Percentiles rank a stretch among this genome's conserved stretches.
Conservation (phyloP, 805 yeast species). For the Blastobotrys americana region DNA sequence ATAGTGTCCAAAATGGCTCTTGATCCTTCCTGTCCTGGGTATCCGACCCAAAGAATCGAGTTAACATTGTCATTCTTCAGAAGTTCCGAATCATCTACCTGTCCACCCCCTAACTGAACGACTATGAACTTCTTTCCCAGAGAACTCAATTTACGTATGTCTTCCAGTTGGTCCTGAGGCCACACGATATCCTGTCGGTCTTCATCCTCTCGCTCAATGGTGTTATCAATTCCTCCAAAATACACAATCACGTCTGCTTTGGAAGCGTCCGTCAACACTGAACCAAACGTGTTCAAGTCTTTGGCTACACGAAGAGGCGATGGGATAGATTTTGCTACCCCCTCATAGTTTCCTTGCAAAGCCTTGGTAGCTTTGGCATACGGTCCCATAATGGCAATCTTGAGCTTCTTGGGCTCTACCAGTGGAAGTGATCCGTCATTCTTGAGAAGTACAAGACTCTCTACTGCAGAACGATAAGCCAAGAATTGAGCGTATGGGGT, state of each 20-base stretch:
- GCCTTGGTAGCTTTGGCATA: conserved; percentile 10
- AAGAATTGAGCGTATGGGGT: conserved; percentile 6
- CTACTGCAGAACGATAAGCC: conserved; percentile 10
- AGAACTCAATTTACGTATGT: conserved; percentile 2
- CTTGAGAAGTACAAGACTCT: conserved; percentile 10
- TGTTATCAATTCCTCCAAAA: conserved; percentile 12
- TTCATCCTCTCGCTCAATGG: conserved; percentile 11
- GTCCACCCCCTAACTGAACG: conserved; percentile 15
- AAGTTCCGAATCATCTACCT: conserved; percentile 10
- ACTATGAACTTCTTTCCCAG: conserved; percentile 9
- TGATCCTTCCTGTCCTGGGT: conserved; percentile 14
- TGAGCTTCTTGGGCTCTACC: neutral
- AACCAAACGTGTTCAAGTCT: conserved; percentile 5
- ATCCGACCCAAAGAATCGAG: conserved; percentile 13
- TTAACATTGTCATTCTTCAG: conserved; percentile 5
- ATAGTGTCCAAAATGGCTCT: conserved; percentile 10
- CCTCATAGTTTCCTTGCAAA: conserved; percentile 12
- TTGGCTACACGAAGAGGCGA: conserved; percentile 10
- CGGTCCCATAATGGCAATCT: conserved; percentile 12
- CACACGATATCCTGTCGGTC: conserved; percentile 10
- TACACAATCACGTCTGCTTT: conserved; percentile 10
- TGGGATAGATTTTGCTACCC: conserved; percentile 6
- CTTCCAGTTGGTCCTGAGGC: conserved; percentile 13
- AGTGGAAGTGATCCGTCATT: conserved; percentile 12
- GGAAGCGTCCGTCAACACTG: conserved; percentile 1